Base-by-base conservation (phyloP, 148 eudicot species). In the Chenopodium berlandieri region DNA sequence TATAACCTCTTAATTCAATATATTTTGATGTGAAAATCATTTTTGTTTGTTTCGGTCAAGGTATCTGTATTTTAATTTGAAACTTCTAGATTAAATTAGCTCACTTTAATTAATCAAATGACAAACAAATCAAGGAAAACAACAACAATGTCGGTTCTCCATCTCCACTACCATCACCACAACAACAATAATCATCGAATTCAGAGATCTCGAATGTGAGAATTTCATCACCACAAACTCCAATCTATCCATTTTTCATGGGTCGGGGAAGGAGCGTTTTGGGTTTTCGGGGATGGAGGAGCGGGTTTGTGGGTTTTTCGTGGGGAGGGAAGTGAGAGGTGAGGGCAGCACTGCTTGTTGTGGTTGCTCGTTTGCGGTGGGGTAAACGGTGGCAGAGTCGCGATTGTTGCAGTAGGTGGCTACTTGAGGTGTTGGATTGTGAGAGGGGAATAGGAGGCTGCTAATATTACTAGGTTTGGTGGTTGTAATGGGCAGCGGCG, bases 221-320 rank as follows among this genome's bases (percentile, higher is more conserved):
- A 79, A 79, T 83, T 32, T 79, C 82, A 34, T 31, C 75, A 10
- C 48, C 17, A 37, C 4, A 71, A 47, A 27, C 83, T 34, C 86
- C 83, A 65, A 80, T 80, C 80, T 75, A 80, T 32, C 74, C 84
- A 78, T 81, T 7, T 3, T 34, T 34, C 4, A 4, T 2, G 37
- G 37, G 37, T 34, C 37, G 37, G 37, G 37, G 37, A 34, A 34
- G 37, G 37, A 34, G 5, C 37, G 37, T 34, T 34, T 34, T 3
- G 37, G 5, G 37, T 3, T 34, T 34, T 34, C 37, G 37, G 37
- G 4, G 37, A 34, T 34, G 37, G 37, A 4, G 37, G 5, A 34
- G 37, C 37, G 4, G 3, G 5, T 34, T 34, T 34, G 37, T 34
- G 37, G 37, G 37, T 34, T 34, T 34, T 34, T 34, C 5, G 37